Conservation (phyloP, 2,329 filamentous ascomycete species). For the Xylariaceae sp. region DNA sequence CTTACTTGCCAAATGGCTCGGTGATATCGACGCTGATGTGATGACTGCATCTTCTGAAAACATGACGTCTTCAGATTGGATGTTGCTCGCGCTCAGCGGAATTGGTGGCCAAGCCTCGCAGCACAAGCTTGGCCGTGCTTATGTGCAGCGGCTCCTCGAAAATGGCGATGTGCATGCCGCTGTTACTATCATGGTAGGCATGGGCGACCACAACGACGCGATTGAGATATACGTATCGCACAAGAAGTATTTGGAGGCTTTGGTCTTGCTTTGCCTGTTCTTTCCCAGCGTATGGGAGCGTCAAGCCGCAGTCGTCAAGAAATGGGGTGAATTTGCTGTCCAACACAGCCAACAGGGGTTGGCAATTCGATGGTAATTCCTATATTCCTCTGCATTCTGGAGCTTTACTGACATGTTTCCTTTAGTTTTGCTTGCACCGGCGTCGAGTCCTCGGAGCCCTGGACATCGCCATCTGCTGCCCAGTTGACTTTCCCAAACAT, state of each 20-base stretch:
- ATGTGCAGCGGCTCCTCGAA: conserved; percentile 84
- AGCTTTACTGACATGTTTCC: conserved; percentile 14
- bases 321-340: conserved; percentile 92
- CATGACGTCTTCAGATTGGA: conserved; percentile 95
- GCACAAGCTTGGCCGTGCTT: conserved; percentile 84
- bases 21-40: conserved; percentile 74
- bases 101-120: conserved; percentile 75
- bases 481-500: conserved; percentile 54
- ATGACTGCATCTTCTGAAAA: conserved; percentile 75
- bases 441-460: conserved; percentile 76
- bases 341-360: conserved; percentile 82
- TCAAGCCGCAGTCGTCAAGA: conserved; percentile 78
- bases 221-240: conserved; percentile 95
- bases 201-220: conserved; percentile 89
- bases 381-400: background rate
- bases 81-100: conserved; percentile 84
- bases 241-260: conserved; percentile 85
- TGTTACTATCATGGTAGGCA: conserved; percentile 84
- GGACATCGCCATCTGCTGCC: conserved; percentile 75
- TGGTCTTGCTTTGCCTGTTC: conserved; percentile 78
- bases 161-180: conserved; percentile 88
- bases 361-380: conserved; percentile 68
- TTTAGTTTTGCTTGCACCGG: conserved; percentile 79
- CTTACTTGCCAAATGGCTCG: conserved; percentile 86
- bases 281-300: conserved; percentile 87